Evolutionary conservation across 768 basidiomycete species (phyloP).

Genomic region (Tulasnella sp.): DNA sequence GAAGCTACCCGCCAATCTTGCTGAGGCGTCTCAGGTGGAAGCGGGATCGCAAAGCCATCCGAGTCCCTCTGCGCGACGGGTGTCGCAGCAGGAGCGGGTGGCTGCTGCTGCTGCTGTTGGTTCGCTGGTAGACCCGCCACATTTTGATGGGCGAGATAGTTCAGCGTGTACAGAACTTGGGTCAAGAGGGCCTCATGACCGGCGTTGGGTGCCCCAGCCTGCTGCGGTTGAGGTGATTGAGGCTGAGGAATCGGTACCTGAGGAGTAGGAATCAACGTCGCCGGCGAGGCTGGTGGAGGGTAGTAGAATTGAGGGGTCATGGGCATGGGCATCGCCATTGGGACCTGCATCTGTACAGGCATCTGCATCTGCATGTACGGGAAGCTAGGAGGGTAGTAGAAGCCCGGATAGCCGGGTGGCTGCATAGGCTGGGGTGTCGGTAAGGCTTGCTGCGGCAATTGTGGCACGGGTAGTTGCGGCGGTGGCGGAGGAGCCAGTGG

Average conservation of each 20-base stretch:
- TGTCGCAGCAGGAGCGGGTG: background rate
- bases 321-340: background rate
- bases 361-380: slow-evolving; percentile 4
- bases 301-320: background rate
- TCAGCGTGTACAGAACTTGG: slow-evolving; percentile 22
- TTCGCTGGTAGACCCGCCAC: background rate
- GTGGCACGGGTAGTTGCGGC: background rate
- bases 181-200: slow-evolving; percentile 17
- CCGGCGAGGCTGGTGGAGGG: background rate
- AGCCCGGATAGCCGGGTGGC: background rate
- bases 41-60: background rate
- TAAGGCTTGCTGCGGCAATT: background rate
- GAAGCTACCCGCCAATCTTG: background rate
- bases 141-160: slow-evolving; percentile 22
- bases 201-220: background rate
- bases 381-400: background rate
- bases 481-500: background rate
- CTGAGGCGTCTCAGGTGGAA: background rate
- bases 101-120: background rate
- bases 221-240: background rate
- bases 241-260: background rate
- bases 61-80: background rate
- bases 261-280: background rate
- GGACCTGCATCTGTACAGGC: background rate
- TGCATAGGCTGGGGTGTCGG: background rate